Conservation (phyloP, 192 early-diverging fungal species). For the Diversispora eburnea region DNA sequence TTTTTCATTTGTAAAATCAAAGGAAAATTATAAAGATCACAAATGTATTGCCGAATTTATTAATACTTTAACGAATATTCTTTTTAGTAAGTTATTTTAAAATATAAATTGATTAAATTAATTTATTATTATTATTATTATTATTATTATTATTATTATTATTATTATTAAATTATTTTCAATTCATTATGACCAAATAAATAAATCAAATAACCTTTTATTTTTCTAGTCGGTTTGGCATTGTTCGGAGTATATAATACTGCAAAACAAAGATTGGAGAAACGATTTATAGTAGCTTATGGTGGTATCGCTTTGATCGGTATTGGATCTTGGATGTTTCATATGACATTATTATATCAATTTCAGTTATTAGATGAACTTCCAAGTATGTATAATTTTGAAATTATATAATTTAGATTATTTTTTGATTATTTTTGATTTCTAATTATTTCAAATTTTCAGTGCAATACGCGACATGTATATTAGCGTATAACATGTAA, state of each 20-base stretch:
- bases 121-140: too few relatives aligned
- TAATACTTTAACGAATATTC: too few relatives aligned
- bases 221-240: slow-evolving; percentile 49
- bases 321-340: slow-evolving; percentile 71
- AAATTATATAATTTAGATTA: neutral
- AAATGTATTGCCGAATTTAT: too few relatives aligned
- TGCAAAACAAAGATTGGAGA: slow-evolving; percentile 43
- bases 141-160: too few relatives aligned
- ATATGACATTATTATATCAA: slow-evolving; percentile 69
- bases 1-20: too few relatives aligned
- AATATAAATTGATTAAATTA: too few relatives aligned
- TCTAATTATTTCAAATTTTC: neutral
- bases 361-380: slow-evolving; percentile 79
- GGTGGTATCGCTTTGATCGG: slow-evolving; percentile 61
- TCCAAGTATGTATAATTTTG: slow-evolving; percentile 62
- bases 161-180: too few relatives aligned
- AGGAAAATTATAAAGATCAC: too few relatives aligned
- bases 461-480: slow-evolving; percentile 59
- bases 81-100: too few relatives aligned
- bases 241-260: slow-evolving; percentile 58
- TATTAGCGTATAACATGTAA: slow-evolving; percentile 49
- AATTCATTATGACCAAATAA: too few relatives aligned
- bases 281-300: slow-evolving; percentile 56
- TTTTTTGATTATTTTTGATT: neutral
- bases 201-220: neutral